Percentiles rank a stretch among this genome's conserved stretches.
These are phyloP conservation scores for Hsuehochloa calcarea DNA, from an alignment of 176 grass and related monocot species.

Conservation along the genomic window DNA sequence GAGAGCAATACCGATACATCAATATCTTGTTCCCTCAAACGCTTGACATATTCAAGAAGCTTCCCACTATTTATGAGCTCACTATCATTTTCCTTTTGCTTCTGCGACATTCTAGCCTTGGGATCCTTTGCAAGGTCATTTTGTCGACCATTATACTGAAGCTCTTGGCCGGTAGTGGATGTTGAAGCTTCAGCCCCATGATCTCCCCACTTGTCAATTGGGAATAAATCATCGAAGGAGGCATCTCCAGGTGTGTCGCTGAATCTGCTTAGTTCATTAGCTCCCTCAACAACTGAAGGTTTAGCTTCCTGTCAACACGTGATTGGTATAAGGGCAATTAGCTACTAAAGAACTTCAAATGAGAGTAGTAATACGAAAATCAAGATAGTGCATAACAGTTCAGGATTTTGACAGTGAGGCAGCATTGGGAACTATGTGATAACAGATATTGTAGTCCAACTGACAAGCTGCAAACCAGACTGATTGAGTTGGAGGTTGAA, in stretches of 20 bases:
- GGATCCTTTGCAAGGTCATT: constrained; percentile 68
- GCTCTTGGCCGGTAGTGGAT: constrained; percentile 47
- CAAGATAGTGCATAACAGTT: not conserved
- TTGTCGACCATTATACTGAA: constrained; percentile 42
- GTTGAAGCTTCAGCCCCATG: constrained; percentile 76
- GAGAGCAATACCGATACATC: constrained; percentile 59
- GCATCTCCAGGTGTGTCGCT: constrained; percentile 89
- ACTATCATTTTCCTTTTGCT: constrained; percentile 65
- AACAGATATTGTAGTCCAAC: not conserved
- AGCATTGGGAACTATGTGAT: not conserved
- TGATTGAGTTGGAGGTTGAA: not conserved
- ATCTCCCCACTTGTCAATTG: constrained; percentile 56
- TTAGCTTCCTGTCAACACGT: constrained; percentile 44
- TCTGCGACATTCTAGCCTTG: constrained; percentile 64
- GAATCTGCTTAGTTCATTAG: constrained; percentile 69
- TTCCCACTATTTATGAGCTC: constrained; percentile 63
- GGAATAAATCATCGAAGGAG: constrained; percentile 92
- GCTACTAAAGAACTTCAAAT: constrained; percentile 8
- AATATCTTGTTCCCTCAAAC: constrained; percentile 62
- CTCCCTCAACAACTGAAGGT: constrained; percentile 44
- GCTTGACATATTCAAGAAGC: constrained; percentile 63
- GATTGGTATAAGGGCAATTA: constrained; percentile 10
- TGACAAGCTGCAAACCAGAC: not conserved
- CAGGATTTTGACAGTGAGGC: not conserved
- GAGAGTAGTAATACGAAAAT: not conserved